These are phyloP conservation scores for Penicillium coffeae DNA, from an alignment of 495 filamentous ascomycete species.

Conservation along the genomic window DNA sequence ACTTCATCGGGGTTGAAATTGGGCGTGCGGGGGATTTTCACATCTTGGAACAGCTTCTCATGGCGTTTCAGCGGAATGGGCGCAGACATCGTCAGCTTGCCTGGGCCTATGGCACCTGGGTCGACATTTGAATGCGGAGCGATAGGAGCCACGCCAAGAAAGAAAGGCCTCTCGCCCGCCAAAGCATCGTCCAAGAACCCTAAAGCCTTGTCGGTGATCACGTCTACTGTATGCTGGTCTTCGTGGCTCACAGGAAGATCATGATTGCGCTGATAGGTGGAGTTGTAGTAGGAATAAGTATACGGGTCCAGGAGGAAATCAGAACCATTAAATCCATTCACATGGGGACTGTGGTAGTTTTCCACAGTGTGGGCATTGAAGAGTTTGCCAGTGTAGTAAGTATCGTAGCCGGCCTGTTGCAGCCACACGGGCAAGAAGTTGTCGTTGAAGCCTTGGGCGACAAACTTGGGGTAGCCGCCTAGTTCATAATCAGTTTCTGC, in stretches of 20 bases:
- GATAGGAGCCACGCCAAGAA: conserved; percentile 62
- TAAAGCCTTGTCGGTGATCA: conserved; percentile 59
- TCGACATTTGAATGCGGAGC: conserved; percentile 63
- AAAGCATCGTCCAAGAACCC: conserved; percentile 62
- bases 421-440: conserved; percentile 68
- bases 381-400: conserved; percentile 71
- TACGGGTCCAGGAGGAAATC: conserved; percentile 70
- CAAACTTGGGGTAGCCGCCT: conserved; percentile 71
- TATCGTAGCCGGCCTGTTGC: conserved; percentile 65
- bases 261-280: conserved; percentile 60
- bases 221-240: conserved; percentile 57
- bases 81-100: conserved; percentile 34
- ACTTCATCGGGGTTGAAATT: conserved; percentile 49
- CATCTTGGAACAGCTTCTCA: conserved; percentile 33
- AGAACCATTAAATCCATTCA: conserved; percentile 52
- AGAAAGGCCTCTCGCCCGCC: conserved; percentile 55
- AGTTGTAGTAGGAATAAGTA: conserved; percentile 69
- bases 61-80: conserved; percentile 48
- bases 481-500: neutral
- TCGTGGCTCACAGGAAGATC: conserved; percentile 55
- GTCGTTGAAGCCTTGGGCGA: conserved; percentile 61
- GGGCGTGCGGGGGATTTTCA: conserved; percentile 33
- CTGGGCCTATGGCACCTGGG: conserved; percentile 14
- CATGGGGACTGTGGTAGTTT: conserved; percentile 57
- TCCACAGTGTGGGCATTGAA: conserved; percentile 60